Base-by-base conservation (phyloP, 2,329 filamentous ascomycete species). In the Fusarium duplospermum region DNA sequence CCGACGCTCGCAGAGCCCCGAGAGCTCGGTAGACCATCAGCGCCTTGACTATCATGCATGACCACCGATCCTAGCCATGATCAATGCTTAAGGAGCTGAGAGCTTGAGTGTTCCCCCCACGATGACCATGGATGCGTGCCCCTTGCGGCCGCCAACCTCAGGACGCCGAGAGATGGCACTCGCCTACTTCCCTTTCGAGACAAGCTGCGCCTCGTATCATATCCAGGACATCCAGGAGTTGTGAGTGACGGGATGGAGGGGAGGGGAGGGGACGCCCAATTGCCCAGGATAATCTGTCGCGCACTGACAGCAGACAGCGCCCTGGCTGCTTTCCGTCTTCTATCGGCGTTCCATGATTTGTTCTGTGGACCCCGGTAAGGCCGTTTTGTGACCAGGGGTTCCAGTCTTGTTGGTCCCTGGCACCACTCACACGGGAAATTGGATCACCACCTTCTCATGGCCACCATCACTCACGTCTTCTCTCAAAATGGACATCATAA, bases 121-220 rank as follows among this genome's bases (percentile, higher is more conserved):
- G 66, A 68, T 69, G 45, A 16, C 47, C 65, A 64, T 45, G 67
- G 62, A 59, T 74, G 68, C 62, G 33, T 68, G 67, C 56, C 68
- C 66, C 69, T 65, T 78, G 73, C 76, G 76, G 73, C 76, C 76
- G 76, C 68, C 66, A 75, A 72, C 67, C 69, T 75, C 75, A 78
- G 75, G 75, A 77, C 64, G 70, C 69, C 68, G 58, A 71, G 66
- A 71, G 61, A 52, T 52, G 45, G 22, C 56, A 62, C 67, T 69
- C 64, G 54, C 47, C 59, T 64, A 60, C 62, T 78, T 70, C 76
- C 73, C 54, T 60, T 77, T 76, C 58, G 63, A 78, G 73, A 67
- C 50, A 68, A 54, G 64, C 40, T 66, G 69, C 67, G 66, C 64
- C 74, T 74, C 62, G 59, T 63, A 70, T 74, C 69, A 72, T 56